A percentile compares a stretch with the other conserved stretches of the same genome.
Conservation (phyloP, 78 protist genomes). For the Chrysochromulina parva region DNA sequence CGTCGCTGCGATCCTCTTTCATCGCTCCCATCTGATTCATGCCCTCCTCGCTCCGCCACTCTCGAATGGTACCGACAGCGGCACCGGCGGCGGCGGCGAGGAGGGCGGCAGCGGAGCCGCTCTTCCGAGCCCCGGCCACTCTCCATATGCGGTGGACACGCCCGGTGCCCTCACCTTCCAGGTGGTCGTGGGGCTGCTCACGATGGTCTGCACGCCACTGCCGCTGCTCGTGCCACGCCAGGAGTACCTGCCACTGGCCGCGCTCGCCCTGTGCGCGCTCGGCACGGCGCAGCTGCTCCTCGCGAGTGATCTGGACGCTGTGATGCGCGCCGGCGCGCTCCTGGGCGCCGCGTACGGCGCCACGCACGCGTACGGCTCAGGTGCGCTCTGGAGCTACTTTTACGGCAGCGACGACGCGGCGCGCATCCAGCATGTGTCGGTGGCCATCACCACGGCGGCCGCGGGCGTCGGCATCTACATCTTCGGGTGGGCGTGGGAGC, state of each 20-base stretch:
- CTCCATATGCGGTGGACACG: too few relatives aligned
- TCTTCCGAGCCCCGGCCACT: too few relatives aligned
- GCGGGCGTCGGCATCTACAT: background rate
- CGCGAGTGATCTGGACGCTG: background rate
- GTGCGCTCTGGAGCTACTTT: background rate
- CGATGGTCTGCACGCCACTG: background rate
- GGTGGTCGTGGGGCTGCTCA: background rate
- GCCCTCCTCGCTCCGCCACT: background rate
- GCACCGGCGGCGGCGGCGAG: too few relatives aligned
- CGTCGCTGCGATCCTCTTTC: too few relatives aligned
- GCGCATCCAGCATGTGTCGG: background rate
- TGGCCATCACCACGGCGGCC: background rate
- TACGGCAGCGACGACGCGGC: background rate
- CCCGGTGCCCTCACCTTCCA: background rate
- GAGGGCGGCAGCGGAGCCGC: too few relatives aligned
- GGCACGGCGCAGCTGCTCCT: background rate
- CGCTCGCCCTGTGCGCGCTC: background rate
- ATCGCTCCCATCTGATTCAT: background rate
- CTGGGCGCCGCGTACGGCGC: background rate
- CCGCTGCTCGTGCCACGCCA: background rate
- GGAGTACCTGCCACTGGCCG: background rate
- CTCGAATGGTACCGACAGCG: too few relatives aligned
- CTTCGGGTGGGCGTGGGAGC: background rate
- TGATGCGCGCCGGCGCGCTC: background rate
- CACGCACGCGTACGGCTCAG: background rate